A percentile compares a stretch with the other conserved stretches of the same genome.
Conservation (phyloP, 768 basidiomycete genomes). For the Mycena rebaudengoi region DNA sequence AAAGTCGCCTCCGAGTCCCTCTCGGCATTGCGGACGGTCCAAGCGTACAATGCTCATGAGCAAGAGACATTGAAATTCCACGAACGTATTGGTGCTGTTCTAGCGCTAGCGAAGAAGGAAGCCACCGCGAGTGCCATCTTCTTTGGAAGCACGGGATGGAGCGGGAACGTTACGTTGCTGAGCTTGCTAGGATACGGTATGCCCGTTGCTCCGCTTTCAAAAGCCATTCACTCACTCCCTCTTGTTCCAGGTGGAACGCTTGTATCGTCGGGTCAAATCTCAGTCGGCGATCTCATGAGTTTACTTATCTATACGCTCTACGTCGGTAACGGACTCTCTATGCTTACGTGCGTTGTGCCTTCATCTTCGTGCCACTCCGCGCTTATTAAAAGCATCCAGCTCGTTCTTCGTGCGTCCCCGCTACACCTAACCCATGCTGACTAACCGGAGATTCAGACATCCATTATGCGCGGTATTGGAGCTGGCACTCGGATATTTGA, state of each 20-base stretch:
- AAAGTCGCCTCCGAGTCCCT: slow-evolving; percentile 94
- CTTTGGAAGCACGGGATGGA: slow-evolving; percentile 91
- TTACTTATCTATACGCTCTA: slow-evolving; percentile 91
- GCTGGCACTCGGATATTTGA: slow-evolving; percentile 95
- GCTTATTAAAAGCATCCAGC: slow-evolving; percentile 36
- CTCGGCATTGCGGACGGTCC: slow-evolving; percentile 86
- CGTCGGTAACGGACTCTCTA: slow-evolving; percentile 77
- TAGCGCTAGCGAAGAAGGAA: slow-evolving; percentile 83
- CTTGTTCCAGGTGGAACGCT: slow-evolving; percentile 78
- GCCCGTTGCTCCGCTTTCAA: slow-evolving; percentile 22
- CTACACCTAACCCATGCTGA: slow-evolving; percentile 44
- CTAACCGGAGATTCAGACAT: slow-evolving; percentile 60
- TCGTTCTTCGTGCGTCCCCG: slow-evolving; percentile 56
- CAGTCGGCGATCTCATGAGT: slow-evolving; percentile 92
- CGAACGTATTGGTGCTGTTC: slow-evolving; percentile 67
- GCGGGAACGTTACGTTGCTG: slow-evolving; percentile 91
- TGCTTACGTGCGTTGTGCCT: slow-evolving; percentile 68
- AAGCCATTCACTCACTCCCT: background rate
- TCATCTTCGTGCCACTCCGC: background rate
- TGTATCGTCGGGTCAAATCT: slow-evolving; percentile 87
- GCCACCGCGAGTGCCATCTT: slow-evolving; percentile 92
- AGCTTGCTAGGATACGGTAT: slow-evolving; percentile 90
- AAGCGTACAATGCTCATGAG: slow-evolving; percentile 86
- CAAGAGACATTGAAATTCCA: slow-evolving; percentile 84
- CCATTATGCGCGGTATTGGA: slow-evolving; percentile 96